Evolutionary conservation across 2,329 filamentous ascomycete species (phyloP), one percentile per base, ranked within the genome.

Genomic region (Sporothrix variecibatus): DNA sequence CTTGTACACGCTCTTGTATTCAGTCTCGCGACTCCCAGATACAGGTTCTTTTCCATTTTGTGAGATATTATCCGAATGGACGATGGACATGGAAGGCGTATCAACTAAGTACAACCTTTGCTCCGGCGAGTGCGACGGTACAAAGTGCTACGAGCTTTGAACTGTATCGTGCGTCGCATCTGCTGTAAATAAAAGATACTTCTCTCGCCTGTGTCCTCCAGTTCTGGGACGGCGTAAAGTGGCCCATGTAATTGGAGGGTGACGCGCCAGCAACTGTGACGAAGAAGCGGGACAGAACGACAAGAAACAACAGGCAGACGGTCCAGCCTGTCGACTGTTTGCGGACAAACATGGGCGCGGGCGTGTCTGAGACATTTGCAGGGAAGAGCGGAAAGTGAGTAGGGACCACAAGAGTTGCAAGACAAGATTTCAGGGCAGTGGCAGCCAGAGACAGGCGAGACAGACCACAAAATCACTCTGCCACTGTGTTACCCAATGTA

Each of bases 241-340:
- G 31, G 38, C 26, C 38, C 28, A 17, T 68, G 26, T 68, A 34
- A 69, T 69, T 69, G 67, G 67, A 69, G 67, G 67, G 43, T 23
- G 46, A 56, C 67, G 46, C 67, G 67, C 67, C 67, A 69, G 28
- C 31, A 23, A 53, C 15, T 56, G 46, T 53, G 67, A 69, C 20
- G 46, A 53, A 49, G 46, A 53, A 49, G 67, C 28, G 67, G 46
- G 46, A 68, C 43, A 68, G 65, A 53, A 11, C 20, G 23, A 23
- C 5, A n/a, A 15, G 49, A 11, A 34, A 40, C 31, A 43, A 17
- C 34, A 43, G 60, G 12, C n/a, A 17, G 56, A 60, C 56, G 26
- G 26, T 60, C 26, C 51, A 26, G 28, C 17, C 17, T 3, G 28
- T n/a, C 12, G 3, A 26, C 62, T 67, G 62, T 28, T 28, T 46